Evolutionary conservation across 164 flowering plant species (phyloP).

Genomic region (Vitis riparia): DNA sequence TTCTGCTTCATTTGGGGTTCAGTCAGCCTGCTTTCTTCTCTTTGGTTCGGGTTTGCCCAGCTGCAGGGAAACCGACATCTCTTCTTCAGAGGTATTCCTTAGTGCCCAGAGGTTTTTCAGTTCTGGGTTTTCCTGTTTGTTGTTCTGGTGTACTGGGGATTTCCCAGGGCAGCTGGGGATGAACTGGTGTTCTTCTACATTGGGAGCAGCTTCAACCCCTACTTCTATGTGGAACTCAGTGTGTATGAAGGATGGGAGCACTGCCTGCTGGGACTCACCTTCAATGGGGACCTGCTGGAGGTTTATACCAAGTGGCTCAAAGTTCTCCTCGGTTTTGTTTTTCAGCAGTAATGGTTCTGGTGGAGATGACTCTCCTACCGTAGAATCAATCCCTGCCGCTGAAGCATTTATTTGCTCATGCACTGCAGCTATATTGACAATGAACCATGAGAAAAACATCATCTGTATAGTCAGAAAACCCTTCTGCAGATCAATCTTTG

Average conservation of each 20-base stretch:
- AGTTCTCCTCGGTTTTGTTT: slow-evolving; percentile 50
- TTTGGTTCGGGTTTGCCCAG: slow-evolving; percentile 80
- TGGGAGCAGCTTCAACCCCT: slow-evolving; percentile 42
- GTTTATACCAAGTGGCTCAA: slow-evolving; percentile 62
- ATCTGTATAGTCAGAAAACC: no score
- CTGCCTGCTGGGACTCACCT: slow-evolving; percentile 36
- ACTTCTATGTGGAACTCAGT: slow-evolving; percentile 51
- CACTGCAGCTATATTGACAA: slow-evolving; percentile 55
- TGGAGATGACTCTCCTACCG: slow-evolving; percentile 84
- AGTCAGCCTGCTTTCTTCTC: slow-evolving; percentile 40
- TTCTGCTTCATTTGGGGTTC: slow-evolving; percentile 17
- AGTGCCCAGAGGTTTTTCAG: slow-evolving; percentile 55
- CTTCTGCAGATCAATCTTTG: no score
- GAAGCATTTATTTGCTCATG: slow-evolving; percentile 79
- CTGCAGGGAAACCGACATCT: slow-evolving; percentile 64
- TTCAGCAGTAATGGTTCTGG: slow-evolving; percentile 39
- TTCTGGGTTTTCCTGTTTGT: slow-evolving; percentile 28
- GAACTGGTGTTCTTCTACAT: slow-evolving; percentile 71
- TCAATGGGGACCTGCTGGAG: slow-evolving; percentile 52
- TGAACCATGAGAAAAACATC: not conserved
- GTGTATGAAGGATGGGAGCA: slow-evolving; percentile 29
- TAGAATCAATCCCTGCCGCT: slow-evolving; percentile 60
- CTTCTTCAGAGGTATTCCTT: slow-evolving; percentile 57
- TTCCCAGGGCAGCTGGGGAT: slow-evolving; percentile 49
- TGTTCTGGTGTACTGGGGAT: slow-evolving; percentile 41